A percentile compares a stretch with the other conserved stretches of the same genome.
Conservation (phyloP, 495 filamentous ascomycete genomes). For the Neurospora sp. region DNA sequence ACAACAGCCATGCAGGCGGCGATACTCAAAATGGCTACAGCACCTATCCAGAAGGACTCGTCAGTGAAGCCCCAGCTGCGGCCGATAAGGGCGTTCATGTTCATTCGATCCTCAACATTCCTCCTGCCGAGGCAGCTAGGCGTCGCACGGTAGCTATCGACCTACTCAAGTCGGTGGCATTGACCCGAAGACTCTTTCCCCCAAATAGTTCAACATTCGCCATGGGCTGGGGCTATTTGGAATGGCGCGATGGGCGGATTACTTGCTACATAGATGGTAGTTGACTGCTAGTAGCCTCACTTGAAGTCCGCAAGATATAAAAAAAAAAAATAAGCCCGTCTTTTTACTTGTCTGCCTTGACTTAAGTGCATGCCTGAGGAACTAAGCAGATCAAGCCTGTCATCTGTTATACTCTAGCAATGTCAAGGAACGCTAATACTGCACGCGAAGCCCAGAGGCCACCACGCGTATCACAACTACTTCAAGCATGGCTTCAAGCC, state of each 20-base stretch:
- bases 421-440: no score
- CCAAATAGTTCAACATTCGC: constrained; percentile 42
- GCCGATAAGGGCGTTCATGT: constrained; percentile 1
- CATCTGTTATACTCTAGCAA: no score
- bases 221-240: constrained; percentile 2
- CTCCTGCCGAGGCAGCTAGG: constrained; percentile 32
- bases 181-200: constrained; percentile 31
- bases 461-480: no score
- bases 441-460: no score
- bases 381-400: no score
- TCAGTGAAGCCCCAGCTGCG: constrained; percentile 1
- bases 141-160: constrained; percentile 30
- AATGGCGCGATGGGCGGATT: background rate
- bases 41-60: constrained; percentile 11
- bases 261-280: background rate
- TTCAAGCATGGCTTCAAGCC: no score
- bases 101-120: constrained; percentile 27
- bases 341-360: no score
- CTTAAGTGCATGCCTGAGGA: no score
- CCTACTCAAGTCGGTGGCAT: constrained; percentile 25
- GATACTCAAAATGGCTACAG: constrained; percentile 2
- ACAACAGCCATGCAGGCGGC: constrained; percentile 7
- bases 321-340: no score
- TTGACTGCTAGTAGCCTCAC: background rate
- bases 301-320: background rate